phyloP scores from a whole-genome alignment of 2,329 filamentous ascomycete species.

The Sclerotinia minor region DNA sequence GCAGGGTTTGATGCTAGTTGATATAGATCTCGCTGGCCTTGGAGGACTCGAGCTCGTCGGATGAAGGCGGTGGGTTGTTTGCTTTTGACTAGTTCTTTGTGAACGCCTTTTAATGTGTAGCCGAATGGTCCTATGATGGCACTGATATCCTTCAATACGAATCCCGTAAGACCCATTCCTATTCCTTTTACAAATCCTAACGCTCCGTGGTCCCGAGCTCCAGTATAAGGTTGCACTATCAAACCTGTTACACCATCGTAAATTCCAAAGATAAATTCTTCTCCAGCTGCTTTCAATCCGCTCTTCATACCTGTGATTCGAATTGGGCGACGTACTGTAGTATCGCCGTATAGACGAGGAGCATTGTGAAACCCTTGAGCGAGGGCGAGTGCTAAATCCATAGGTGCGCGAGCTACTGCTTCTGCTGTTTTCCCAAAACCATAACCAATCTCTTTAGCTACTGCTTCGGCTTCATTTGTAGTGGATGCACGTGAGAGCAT shows the following conservation, averaged over 20 bases:
- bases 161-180: constrained; percentile 22
- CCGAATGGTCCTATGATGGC: constrained; percentile 61
- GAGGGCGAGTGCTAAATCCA: constrained; percentile 56
- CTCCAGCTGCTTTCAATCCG: constrained; percentile 52
- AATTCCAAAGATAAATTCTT: constrained; percentile 63
- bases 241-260: constrained; percentile 66
- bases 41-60: constrained; percentile 57
- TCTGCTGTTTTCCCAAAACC: constrained; percentile 38
- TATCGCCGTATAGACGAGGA: constrained; percentile 68
- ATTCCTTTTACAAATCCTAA: constrained; percentile 21
- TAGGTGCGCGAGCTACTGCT: constrained; percentile 49
- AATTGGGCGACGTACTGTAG: constrained; percentile 64
- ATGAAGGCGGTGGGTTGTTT: constrained; percentile 55
- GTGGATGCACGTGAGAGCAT: constrained; percentile 33
- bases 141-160: constrained; percentile 50
- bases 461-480: constrained; percentile 33
- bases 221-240: constrained; percentile 58
- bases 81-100: constrained; percentile 57
- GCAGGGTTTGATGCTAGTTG: constrained; percentile 43
- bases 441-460: constrained; percentile 36
- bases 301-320: constrained; percentile 63
- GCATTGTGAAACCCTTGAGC: constrained; percentile 72
- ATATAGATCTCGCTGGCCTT: constrained; percentile 53
- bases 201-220: constrained; percentile 43
- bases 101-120: constrained; percentile 63